Base-by-base conservation (phyloP, 140 eudicot genomes). In the Flaveria floridana region DNA sequence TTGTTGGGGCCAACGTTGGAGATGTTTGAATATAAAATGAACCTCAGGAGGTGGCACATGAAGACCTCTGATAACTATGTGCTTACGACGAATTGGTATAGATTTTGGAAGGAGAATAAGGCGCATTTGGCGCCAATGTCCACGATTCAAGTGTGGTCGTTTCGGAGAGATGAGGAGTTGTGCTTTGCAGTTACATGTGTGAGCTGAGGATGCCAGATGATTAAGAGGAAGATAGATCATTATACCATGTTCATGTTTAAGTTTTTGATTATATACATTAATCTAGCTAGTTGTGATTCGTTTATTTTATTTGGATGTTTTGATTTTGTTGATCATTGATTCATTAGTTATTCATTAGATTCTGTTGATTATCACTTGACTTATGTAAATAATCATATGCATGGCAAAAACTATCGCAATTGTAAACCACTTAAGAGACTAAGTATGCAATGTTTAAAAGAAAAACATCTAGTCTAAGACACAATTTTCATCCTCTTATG, bases 101-200 rank as follows among this genome's bases (percentile, higher is more conserved):
- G 37, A 28, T 78, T 78, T 10, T 64, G 74, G 59, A 2, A 1
- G n/a, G 76, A 37, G 1, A 62, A 72, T 3, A 21, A 19, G 7
- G 5, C 4, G 5, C 28, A 39, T 72, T 65, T 79, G 21, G 13
- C 26, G 44, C 5, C 4, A 26, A 1, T 18, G 16, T 34, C 70
- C 0, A 53, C 7, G 52, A 30, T 79, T 66, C 79, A 79, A 67
- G 73, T 79, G 14, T 79, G 79, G 83, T 65, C 83, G 15, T 79
- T 79, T 73, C 70, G 79, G 13, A 53, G 34, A 52, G 66, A 65
- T 6, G 3, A 14, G 10, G 16, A 46, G 28, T 3, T 77, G 71
- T 70, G 81, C 0, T 77, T 77, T 58, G 76, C 76, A 0, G 11
- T 77, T 59, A 64, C 39, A 5, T 21, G 68, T 20, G 68, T 77